Evolutionary conservation across 2,329 filamentous ascomycete genomes (phyloP).

Genomic region (Delphinella strobiligena): DNA sequence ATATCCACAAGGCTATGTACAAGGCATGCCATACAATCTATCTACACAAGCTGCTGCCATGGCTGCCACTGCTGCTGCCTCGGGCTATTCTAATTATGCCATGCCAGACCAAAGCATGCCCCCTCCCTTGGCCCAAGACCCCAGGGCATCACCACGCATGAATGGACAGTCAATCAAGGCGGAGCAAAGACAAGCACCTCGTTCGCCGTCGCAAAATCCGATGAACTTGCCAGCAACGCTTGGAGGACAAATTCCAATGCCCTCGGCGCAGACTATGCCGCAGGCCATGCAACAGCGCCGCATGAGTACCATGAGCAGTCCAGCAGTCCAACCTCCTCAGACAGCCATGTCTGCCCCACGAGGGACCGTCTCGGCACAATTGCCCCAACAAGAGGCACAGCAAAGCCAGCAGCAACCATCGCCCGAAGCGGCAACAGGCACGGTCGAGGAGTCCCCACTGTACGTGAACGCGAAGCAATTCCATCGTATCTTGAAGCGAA

Average conservation of each 20-base stretch:
- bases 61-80: conserved; percentile 75
- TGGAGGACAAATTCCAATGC: conserved; percentile 36
- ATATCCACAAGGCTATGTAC: conserved; percentile 61
- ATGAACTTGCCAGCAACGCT: conserved; percentile 37
- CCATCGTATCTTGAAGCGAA: conserved; percentile 87
- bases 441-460: conserved; percentile 79
- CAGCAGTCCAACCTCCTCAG: conserved; percentile 51
- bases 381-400: conserved; percentile 38
- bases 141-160: conserved; percentile 63
- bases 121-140: conserved; percentile 44
- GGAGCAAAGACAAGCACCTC: conserved; percentile 48
- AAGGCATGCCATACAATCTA: conserved; percentile 68
- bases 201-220: conserved; percentile 63
- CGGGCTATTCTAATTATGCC: conserved; percentile 58
- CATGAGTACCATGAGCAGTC: conserved; percentile 50
- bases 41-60: conserved; percentile 83
- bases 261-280: conserved; percentile 46
- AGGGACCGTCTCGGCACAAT: conserved; percentile 38
- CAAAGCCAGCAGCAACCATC: conserved; percentile 64
- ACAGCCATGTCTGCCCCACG: conserved; percentile 59
- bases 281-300: conserved; percentile 41
- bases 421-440: conserved; percentile 57
- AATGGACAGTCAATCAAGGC: conserved; percentile 55
- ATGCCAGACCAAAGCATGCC: conserved; percentile 55
- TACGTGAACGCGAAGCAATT: conserved; percentile 99